phyloP scores from a whole-genome alignment of 2,329 filamentous ascomycete species.

The Fusarium sp. region DNA sequence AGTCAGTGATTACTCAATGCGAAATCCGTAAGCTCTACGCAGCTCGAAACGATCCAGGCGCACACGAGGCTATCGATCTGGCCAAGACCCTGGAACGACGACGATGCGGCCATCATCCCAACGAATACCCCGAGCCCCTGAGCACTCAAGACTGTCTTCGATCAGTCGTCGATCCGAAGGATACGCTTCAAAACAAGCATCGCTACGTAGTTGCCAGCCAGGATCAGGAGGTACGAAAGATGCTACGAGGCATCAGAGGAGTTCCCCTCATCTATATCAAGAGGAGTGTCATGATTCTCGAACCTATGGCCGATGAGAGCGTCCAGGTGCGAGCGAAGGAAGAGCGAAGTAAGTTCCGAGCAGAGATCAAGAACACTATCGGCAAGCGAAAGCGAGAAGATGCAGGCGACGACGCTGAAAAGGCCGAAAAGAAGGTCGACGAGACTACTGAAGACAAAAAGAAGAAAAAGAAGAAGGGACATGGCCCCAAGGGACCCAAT shows the following conservation, averaged over 20 bases:
- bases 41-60: conserved; percentile 66
- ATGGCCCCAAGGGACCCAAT: conserved; percentile 77
- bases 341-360: conserved; percentile 80
- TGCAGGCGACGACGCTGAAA: conserved; percentile 53
- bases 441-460: conserved; percentile 34
- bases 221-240: conserved; percentile 71
- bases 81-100: conserved; percentile 82
- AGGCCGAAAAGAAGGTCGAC: conserved; percentile 32
- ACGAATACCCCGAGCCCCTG: conserved; percentile 78
- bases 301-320: conserved; percentile 79
- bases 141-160: conserved; percentile 77
- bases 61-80: conserved; percentile 74
- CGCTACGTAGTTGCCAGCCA: conserved; percentile 84
- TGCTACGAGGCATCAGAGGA: conserved; percentile 75
- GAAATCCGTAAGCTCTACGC: conserved; percentile 83
- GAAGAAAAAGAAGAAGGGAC: conserved; percentile 69
- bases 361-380: conserved; percentile 70
- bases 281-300: conserved; percentile 77
- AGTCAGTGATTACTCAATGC: conserved; percentile 82
- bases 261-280: conserved; percentile 84
- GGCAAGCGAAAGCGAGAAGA: conserved; percentile 67
- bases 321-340: conserved; percentile 73
- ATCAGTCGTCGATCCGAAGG: conserved; percentile 84
- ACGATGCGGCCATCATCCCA: conserved; percentile 81
- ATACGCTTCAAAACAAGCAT: conserved; percentile 78